A percentile compares a stretch with the other conserved stretches of the same genome.
These are phyloP conservation scores for Leishmania braziliensis DNA, from an alignment of 208 protist species.

Conservation along the genomic window DNA sequence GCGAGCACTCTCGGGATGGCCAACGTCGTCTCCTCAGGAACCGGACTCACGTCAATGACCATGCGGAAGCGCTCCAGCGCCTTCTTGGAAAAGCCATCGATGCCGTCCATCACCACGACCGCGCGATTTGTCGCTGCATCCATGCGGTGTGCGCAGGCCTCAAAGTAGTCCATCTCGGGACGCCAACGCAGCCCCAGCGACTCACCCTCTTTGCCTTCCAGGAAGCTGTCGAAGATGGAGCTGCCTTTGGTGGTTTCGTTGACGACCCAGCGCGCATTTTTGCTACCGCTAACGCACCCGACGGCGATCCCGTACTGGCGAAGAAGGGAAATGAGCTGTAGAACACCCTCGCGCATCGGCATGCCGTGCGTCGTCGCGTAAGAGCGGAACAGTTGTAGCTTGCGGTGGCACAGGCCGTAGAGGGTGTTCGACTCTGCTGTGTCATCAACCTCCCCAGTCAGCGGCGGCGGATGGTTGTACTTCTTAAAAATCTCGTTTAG, in stretches of 20 bases:
- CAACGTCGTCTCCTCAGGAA: conserved; percentile 45
- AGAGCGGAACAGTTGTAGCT: conserved; percentile 68
- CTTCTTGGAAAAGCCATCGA: conserved; percentile 80
- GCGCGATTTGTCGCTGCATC: conserved; percentile 58
- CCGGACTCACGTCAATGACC: conserved; percentile 67
- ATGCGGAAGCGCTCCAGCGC: conserved; percentile 79
- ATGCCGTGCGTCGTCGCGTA: conserved; percentile 56
- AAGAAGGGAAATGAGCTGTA: conserved; percentile 73
- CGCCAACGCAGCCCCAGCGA: conserved; percentile 59
- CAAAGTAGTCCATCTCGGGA: conserved; percentile 89
- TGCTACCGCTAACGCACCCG: conserved; percentile 85
- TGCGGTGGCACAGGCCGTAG: conserved; percentile 68
- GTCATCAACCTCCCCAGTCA: conserved; percentile 53
- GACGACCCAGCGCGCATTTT: conserved; percentile 80
- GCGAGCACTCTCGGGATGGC: conserved; percentile 42
- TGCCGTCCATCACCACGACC: conserved; percentile 82
- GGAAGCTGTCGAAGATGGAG: conserved; percentile 67
- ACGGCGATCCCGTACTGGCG: conserved; percentile 75
- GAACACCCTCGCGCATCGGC: conserved; percentile 49
- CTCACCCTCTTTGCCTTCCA: conserved; percentile 80
- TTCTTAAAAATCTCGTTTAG: conserved; percentile 71
- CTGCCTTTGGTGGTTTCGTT: conserved; percentile 60
- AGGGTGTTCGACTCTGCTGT: conserved; percentile 52
- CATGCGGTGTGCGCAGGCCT: conserved; percentile 65
- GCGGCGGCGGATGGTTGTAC: conserved; percentile 44